These are phyloP conservation scores for Volvariella volvacea DNA, from an alignment of 1,284 basidiomycete genomes.

Conservation along the genomic window DNA sequence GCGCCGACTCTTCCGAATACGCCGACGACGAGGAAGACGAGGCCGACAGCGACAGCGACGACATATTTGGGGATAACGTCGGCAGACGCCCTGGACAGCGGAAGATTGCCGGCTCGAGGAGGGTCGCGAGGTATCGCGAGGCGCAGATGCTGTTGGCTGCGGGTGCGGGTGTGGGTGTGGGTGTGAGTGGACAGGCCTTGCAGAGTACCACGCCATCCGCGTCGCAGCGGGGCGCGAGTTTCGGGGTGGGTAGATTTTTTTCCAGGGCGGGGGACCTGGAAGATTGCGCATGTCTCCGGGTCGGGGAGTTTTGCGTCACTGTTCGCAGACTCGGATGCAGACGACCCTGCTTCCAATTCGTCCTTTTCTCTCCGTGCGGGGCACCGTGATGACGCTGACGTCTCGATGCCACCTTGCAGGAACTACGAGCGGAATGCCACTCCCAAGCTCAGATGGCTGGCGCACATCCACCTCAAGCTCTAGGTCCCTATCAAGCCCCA, in stretches of 20 bases:
- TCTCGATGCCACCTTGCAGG: slow-evolving; percentile 11
- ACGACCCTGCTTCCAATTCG: not conserved
- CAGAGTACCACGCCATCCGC: slow-evolving; percentile 20
- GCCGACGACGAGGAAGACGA: not conserved
- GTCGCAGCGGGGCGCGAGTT: slow-evolving; percentile 14
- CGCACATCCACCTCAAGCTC: slow-evolving; percentile 14
- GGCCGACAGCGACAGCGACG: not conserved
- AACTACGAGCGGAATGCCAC: slow-evolving; percentile 23
- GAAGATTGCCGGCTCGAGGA: slow-evolving; percentile 16
- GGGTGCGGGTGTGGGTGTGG: not conserved
- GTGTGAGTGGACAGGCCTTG: slow-evolving; percentile 8
- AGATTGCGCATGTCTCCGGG: too few relatives aligned
- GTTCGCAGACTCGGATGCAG: too few relatives aligned
- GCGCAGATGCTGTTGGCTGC: slow-evolving; percentile 3
- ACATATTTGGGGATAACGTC: not conserved
- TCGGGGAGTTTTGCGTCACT: too few relatives aligned
- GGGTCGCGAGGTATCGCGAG: slow-evolving; percentile 12
- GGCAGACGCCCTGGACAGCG: slow-evolving; percentile 3
- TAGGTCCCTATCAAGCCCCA: slow-evolving; percentile 14
- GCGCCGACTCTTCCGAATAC: not conserved
- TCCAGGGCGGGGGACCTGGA: too few relatives aligned
- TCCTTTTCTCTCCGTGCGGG: not conserved
- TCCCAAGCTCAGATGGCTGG: slow-evolving; percentile 16
- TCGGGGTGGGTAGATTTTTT: slow-evolving; percentile 15
- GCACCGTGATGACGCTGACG: not conserved